Evolutionary conservation across 2,329 filamentous ascomycete genomes (phyloP).

Genomic region (Piedraia hortae): DNA sequence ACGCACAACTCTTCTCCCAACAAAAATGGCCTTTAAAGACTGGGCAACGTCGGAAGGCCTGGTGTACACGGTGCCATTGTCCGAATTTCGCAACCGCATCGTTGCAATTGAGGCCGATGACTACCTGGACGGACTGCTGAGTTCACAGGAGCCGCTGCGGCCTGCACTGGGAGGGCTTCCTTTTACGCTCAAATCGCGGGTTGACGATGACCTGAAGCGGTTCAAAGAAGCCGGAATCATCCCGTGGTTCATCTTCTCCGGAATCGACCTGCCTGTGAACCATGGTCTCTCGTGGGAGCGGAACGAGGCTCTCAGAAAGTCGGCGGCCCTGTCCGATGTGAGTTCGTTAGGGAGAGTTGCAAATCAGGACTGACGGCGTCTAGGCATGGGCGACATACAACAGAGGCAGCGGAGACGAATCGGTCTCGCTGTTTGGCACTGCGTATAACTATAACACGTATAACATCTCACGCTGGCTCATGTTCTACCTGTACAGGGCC

Average conservation of each 20-base stretch:
- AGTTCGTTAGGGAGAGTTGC: slow-evolving; percentile 6
- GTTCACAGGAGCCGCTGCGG: slow-evolving; percentile 62
- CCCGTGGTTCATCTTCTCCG: slow-evolving; percentile 82
- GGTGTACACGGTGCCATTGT: slow-evolving; percentile 31
- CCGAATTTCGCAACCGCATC: slow-evolving; percentile 43
- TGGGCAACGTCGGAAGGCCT: slow-evolving; percentile 24
- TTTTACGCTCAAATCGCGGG: slow-evolving; percentile 40
- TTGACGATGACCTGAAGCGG: slow-evolving; percentile 46
- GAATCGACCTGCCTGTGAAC: slow-evolving; percentile 25
- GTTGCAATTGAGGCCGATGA: slow-evolving; percentile 75
- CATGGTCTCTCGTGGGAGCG: too few species aligned
- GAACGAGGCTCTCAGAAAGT: too few species aligned
- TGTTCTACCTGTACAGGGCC: slow-evolving; percentile 41
- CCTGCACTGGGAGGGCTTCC: slow-evolving; percentile 74
- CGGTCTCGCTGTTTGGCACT: slow-evolving; percentile 66
- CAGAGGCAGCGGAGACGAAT: slow-evolving; percentile 46
- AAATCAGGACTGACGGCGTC: slow-evolving; percentile 8
- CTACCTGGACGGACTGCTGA: slow-evolving; percentile 57
- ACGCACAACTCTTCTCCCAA: too few species aligned
- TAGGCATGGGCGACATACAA: slow-evolving; percentile 73
- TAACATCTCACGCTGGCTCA: slow-evolving; percentile 49
- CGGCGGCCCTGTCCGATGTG: slow-evolving; percentile 7
- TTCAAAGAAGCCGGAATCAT: slow-evolving; percentile 40
- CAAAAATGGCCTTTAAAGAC: slow-evolving; percentile 4
- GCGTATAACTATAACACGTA: slow-evolving; percentile 47